Percentiles rank a stretch among this genome's conserved stretches.
phyloP scores from a whole-genome alignment of 805 yeast species.

The Suhomyces emberorum region DNA sequence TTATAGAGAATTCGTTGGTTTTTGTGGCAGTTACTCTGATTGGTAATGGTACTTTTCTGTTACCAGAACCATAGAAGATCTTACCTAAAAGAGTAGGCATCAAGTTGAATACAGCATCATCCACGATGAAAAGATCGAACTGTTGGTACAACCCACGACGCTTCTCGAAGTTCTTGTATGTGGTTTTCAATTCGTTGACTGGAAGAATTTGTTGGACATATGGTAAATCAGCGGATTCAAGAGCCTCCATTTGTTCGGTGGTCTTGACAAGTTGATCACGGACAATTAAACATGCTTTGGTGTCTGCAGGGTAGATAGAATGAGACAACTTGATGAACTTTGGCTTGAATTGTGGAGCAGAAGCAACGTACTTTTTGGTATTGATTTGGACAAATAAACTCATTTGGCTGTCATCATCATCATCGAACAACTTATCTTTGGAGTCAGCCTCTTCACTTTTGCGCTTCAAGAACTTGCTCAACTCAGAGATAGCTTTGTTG shows the following conservation, averaged over 20 bases:
- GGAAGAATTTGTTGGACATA: constrained; percentile 58
- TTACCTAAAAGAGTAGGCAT: constrained; percentile 85
- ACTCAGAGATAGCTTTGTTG: constrained; percentile 58
- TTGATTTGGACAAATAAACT: constrained; percentile 59
- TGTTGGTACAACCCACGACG: constrained; percentile 68
- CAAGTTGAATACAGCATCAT: constrained; percentile 74
- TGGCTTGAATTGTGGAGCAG: constrained; percentile 58
- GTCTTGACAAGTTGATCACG: constrained; percentile 55
- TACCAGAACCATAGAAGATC: constrained; percentile 55
- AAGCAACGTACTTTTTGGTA: constrained; percentile 60
- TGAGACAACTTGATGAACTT: constrained; percentile 46
- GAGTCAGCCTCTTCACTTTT: constrained; percentile 22
- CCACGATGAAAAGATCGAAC: constrained; percentile 78
- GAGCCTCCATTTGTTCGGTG: constrained; percentile 40
- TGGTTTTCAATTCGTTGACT: constrained; percentile 73
- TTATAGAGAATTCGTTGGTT: constrained; percentile 43
- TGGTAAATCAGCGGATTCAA: constrained; percentile 47
- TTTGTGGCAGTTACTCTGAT: constrained; percentile 41
- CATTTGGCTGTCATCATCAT: constrained; percentile 47
- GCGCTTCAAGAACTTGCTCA: constrained; percentile 52
- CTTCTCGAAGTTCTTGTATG: constrained; percentile 84
- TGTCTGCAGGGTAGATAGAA: constrained; percentile 37
- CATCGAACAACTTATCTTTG: constrained; percentile 50
- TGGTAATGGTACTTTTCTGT: constrained; percentile 63
- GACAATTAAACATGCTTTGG: constrained; percentile 60